Evolutionary conservation across 441 rosid genomes (phyloP).

Genomic region (Capsella rubella): DNA sequence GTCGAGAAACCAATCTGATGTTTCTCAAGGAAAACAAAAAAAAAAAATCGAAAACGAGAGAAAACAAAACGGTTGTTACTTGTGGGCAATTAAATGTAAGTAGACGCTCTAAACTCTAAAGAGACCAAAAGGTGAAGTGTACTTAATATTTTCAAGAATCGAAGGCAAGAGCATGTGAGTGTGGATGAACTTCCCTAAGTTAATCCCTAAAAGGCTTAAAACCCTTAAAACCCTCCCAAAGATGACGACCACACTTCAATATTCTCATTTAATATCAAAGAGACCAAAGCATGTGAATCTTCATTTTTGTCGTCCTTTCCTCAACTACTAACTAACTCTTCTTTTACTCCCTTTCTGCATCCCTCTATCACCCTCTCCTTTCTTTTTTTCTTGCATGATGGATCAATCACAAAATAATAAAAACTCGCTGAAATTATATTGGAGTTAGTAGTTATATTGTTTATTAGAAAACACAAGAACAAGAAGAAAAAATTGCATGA

Average conservation of each 20-base stretch:
- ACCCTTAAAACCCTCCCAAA: conserved; percentile 15
- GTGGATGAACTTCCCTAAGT: conserved; percentile 11
- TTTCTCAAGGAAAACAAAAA: background rate
- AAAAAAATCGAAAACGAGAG: background rate
- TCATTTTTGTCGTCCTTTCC: conserved; percentile 38
- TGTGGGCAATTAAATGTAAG: conserved; percentile 17
- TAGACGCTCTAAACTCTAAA: background rate
- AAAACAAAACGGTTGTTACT: no score
- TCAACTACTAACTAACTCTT: conserved; percentile 38
- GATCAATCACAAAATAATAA: no score
- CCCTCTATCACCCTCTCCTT: background rate
- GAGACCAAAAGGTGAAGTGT: conserved; percentile 21
- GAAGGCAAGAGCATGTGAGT: conserved; percentile 43
- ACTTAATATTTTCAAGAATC: conserved; percentile 18
- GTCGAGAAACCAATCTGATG: conserved; percentile 38
- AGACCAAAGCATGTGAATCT: conserved; percentile 46
- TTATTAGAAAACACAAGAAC: conserved; percentile 45
- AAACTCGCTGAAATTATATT: no score
- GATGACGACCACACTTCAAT: conserved; percentile 28
- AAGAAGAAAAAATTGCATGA: conserved; percentile 1
- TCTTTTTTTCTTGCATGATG: no score
- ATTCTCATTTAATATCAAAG: conserved; percentile 33
- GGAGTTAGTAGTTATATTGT: background rate
- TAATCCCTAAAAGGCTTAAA: conserved; percentile 3
- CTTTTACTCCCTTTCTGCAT: conserved; percentile 28